These are phyloP conservation scores for Kwoniella dendrophila DNA, from an alignment of 768 basidiomycete genomes.

Conservation along the genomic window DNA sequence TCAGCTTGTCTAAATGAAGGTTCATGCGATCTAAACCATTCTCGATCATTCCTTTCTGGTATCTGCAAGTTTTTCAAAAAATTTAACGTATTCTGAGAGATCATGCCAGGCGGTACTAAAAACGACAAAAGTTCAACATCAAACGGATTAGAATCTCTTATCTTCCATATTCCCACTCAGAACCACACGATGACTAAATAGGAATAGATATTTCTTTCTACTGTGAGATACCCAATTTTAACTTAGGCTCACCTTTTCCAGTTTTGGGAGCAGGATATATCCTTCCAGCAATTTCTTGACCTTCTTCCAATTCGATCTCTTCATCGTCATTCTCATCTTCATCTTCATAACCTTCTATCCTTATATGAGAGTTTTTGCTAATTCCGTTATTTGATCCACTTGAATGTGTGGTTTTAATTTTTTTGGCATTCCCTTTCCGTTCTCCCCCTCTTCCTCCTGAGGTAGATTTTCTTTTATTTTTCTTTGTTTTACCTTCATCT, in stretches of 20 bases:
- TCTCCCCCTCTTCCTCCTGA: slow-evolving; percentile 8
- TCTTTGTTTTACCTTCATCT: slow-evolving; percentile 32
- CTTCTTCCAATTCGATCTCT: slow-evolving; percentile 53
- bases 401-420: slow-evolving; percentile 12
- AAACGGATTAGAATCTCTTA: no score
- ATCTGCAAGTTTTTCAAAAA: slow-evolving; percentile 72
- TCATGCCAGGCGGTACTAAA: slow-evolving; percentile 78
- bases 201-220: no score
- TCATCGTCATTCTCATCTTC: slow-evolving; percentile 34
- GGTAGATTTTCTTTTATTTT: slow-evolving; percentile 21
- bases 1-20: slow-evolving; percentile 79
- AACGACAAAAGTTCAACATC: no score
- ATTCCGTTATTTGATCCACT: not conserved
- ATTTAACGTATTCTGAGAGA: slow-evolving; percentile 81
- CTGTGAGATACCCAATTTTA: not conserved
- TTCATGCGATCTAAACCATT: slow-evolving; percentile 83
- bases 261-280: slow-evolving; percentile 80
- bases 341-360: slow-evolving; percentile 27
- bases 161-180: no score
- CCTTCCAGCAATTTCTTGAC: slow-evolving; percentile 59
- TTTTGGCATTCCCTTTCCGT: slow-evolving; percentile 13
- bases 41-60: slow-evolving; percentile 77
- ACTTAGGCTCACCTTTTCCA: slow-evolving; percentile 66
- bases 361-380: slow-evolving; percentile 15
- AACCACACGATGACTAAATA: no score